Percentiles rank a stretch among this genome's conserved stretches.
Conservation (phyloP, 208 protist species). For the Histomonas meleagridis region DNA sequence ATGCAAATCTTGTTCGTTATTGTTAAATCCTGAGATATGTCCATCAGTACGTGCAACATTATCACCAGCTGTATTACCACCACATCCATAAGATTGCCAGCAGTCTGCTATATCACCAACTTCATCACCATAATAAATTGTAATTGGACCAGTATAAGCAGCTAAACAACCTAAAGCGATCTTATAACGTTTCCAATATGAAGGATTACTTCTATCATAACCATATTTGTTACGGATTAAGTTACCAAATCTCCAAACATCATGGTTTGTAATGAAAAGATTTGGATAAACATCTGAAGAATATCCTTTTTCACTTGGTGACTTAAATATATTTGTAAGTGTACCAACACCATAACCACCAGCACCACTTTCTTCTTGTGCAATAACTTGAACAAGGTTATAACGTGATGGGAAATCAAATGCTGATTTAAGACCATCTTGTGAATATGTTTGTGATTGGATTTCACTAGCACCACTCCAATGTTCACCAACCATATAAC, state of each 20-base stretch:
- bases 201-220: not conserved
- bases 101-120: not conserved
- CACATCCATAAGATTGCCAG: not conserved
- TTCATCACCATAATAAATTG: slow-evolving; percentile 1
- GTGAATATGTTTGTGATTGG: not conserved
- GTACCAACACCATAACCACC: not conserved
- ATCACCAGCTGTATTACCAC: not conserved
- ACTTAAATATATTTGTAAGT: not conserved
- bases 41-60: not conserved
- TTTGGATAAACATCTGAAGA: not conserved
- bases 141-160: not conserved
- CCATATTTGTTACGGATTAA: not conserved
- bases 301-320: not conserved
- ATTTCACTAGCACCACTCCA: not conserved
- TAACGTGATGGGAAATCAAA: not conserved
- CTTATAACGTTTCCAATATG: not conserved
- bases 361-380: not conserved
- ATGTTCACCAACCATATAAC: not conserved
- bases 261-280: not conserved
- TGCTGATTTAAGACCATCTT: not conserved
- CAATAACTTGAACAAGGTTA: not conserved
- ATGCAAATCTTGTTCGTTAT: not conserved
- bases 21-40: not conserved
- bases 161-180: not conserved
- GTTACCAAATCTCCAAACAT: not conserved